Base-by-base conservation (phyloP, 192 early-diverging fungal genomes). In the Cetraspora pellucida region DNA sequence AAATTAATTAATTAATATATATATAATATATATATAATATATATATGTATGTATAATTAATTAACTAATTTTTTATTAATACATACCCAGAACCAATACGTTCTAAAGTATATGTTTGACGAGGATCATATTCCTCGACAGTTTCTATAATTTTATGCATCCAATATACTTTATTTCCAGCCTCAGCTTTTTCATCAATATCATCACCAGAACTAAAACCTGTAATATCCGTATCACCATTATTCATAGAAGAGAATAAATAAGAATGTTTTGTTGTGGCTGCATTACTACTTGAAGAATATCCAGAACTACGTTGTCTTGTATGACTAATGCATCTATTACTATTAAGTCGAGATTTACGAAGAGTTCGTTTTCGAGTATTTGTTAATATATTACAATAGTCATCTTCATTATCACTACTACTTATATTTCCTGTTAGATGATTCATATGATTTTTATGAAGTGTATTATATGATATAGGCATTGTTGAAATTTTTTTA, bases 41-140 rank as follows among this genome's bases (percentile, higher is more conserved):
- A 37, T 37, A 37, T 37, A 37, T 37, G 7, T 37, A 37, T 37
- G 7, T n/a, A 54, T 52, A 52, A 1, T 52, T 52, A 2, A 52
- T 54, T 19, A 54, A 9, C 0, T 49, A 49, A 49, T 49, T 2
- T 3, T 54, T 54, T 5, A 16, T 19, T 17, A 31, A 44, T 43
- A 66, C 64, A 44, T 66, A 66, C 64, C 64, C 70, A 17, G 46
- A 27, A 49, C 21, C 47, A 50, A 49, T 64, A 64, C 44, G 74
- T 2, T 54, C 31, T 46, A 75, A 21, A 44, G 37, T 30, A 75
- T 46, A 75, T 63, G 45, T 10, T 13, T 63, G 10, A 3, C 16
- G 45, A n/a, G 57, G 43, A 49, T 75, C 74, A 13, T 28, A 1
- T 47, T 64, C 59, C n/a, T 60, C 59, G 14, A 75, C 25, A 1